Base-by-base conservation (phyloP, 1,139 yeast species). In the Yamadazyma songkhlaensis region DNA sequence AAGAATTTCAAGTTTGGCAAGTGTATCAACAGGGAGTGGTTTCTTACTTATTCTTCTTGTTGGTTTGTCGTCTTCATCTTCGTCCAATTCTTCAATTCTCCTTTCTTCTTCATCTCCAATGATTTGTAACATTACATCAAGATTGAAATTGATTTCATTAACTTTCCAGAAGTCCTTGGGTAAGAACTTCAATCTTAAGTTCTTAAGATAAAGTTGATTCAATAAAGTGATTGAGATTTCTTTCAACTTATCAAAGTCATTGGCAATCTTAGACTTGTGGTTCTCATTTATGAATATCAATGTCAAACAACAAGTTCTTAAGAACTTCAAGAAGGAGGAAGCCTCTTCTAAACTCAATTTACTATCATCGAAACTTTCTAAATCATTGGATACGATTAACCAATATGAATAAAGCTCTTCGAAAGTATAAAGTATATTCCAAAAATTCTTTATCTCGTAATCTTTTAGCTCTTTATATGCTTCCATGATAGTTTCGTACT, bases 371-470 rank as follows among this genome's bases (percentile, higher is more conserved):
- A 77, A 73, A 37, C 84, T 62, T 50, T 84, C 95, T 15, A 67
- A 60, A 53, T 88, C 96, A 42, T 81, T 85, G 0, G 90, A 77
- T 3, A 88, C 78, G 25, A 81, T 74, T 17, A 82, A 44, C 71
- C 71, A 64, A 43, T 68, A 72, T 0, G 73, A 64, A 45, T 64
- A 66, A 25, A 69, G 44, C 37, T 69, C 74, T 44, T 66, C 62
- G 46, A 68, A 70, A 2, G 67, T 54, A 30, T 51, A 60, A 2
- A 67, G 47, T 1, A 55, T 47, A 29, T 60, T 59, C 72, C 72
- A 67, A 42, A 69, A 70, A 2, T 39, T 38, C 2, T 41, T 48
- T 10, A 47, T 35, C 0, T 37, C 38, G 6, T 34, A 31, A 12
- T 35, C 32, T 2, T 36, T 27, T n/a, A 40, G 27, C 11, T 24